Percentiles rank a stretch among this genome's conserved stretches.
Evolutionary conservation across 73 alveolate species (phyloP).

Genomic region (Symbiodinium natans): DNA sequence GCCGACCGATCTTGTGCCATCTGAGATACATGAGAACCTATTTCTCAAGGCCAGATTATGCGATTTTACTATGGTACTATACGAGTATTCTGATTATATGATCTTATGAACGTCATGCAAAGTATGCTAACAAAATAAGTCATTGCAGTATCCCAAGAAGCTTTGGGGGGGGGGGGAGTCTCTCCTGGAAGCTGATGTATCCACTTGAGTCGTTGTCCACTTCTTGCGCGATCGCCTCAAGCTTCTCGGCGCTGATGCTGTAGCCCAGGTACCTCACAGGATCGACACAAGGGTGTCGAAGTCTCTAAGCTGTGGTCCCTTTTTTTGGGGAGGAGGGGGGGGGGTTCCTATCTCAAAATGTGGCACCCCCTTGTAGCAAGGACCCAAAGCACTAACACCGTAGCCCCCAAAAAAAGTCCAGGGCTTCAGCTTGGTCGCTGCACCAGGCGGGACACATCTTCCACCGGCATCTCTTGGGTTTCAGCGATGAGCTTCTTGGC

Average conservation of each 20-base stretch:
- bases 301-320: no score
- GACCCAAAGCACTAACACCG: no score
- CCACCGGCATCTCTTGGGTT: conserved; percentile 84
- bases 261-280: conserved; percentile 83
- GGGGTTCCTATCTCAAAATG: not conserved
- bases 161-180: not conserved
- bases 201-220: conserved; percentile 76
- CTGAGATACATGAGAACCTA: no score
- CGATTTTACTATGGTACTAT: no score
- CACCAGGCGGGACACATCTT: conserved; percentile 52
- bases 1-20: no score
- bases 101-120: no score
- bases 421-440: not conserved
- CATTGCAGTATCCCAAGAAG: not conserved
- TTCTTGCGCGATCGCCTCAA: conserved; percentile 9
- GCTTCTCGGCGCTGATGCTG: conserved; percentile 7
- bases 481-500: conserved; percentile 76
- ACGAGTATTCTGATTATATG: no score
- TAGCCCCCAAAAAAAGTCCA: not conserved
- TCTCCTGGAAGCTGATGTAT: conserved; percentile 75
- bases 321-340: not conserved
- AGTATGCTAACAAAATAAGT: no score
- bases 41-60: no score
- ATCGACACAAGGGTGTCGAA: no score
- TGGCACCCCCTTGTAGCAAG: no score